Base-by-base conservation (phyloP, 768 basidiomycete species). In the Auricularia heimuer region DNA sequence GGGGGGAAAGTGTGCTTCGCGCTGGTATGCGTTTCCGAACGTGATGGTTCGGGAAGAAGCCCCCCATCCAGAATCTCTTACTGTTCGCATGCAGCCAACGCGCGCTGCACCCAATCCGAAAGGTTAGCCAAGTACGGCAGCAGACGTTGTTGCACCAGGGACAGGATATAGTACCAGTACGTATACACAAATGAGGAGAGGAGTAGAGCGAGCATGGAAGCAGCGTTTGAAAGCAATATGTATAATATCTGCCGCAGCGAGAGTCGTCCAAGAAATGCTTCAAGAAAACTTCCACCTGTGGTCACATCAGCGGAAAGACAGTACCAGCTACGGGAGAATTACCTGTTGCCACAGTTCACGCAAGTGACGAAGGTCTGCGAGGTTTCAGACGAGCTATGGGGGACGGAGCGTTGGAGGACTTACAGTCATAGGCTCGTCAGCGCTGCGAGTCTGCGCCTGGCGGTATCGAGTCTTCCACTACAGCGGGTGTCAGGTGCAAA, bases 351-450 rank as follows among this genome's bases (percentile, higher is more conserved):
- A 71, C 88, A 90, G 68, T 83, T 83, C 63, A 83, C 82, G 75
- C 89, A 90, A 63, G 91, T 94, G 69, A 94, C 92, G 73, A 94
- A 96, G 21, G 94, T 95, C 88, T 91, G 72, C 39, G 51, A 47
- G 63, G 63, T 56, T 61, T 18, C 42, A 60, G 21, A 64, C 29
- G 29, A 58, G 29, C 62, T 71, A 34, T 67, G 64, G 35, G 33
- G 51, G 45, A 14, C 21, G 29, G 12, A 24, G 44, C 14, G 56
- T 44, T 64, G 37, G 37, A 56, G 29, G 21, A 81, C 88, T 72
- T 73, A 91, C 89, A 2, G 96, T 98, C 95, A 98, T 98, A 29
- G 96, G 95, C 77, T 98, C 97, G 78, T 98, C 97, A 7, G 97
- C 96, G 72, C 92, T 94, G 64, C 97, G 84, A 7, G 97, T 99